A percentile compares a stretch with the other conserved stretches of the same genome.
phyloP scores from a whole-genome alignment of 2,329 filamentous ascomycete genomes.

The Rhexocercosporidium sp. region DNA sequence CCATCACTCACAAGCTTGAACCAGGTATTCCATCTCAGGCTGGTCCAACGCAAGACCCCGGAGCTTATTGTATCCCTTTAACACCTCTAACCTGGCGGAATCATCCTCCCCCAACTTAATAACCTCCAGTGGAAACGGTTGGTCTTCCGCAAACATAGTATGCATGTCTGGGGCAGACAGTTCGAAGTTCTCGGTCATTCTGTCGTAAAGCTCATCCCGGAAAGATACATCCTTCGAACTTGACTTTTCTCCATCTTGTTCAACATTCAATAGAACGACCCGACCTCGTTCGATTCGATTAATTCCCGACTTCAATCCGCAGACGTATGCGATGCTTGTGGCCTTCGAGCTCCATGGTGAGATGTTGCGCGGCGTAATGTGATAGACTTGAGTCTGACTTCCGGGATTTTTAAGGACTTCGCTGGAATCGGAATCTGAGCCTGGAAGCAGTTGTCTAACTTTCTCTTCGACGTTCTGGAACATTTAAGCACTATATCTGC shows the following conservation, averaged over 20 bases:
- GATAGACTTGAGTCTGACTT: conserved; percentile 45
- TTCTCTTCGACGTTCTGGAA: conserved; percentile 30
- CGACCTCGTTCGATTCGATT: conserved; percentile 88
- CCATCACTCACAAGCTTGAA: conserved; percentile 64
- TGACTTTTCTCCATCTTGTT: conserved; percentile 49
- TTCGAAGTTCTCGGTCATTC: conserved; percentile 90
- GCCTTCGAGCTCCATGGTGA: conserved; percentile 98
- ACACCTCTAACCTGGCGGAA: conserved; percentile 68
- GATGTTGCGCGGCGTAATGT: conserved; percentile 82
- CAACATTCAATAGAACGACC: conserved; percentile 71
- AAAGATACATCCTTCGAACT: conserved; percentile 53
- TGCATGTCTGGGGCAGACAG: conserved; percentile 70
- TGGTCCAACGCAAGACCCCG: conserved; percentile 86
- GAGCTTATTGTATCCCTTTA: conserved; percentile 83
- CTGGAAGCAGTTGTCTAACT: conserved; percentile 37
- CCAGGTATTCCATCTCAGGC: conserved; percentile 90
- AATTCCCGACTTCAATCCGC: conserved; percentile 73
- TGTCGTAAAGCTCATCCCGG: conserved; percentile 81
- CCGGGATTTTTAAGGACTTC: conserved; percentile 23
- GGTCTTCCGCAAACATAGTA: conserved; percentile 77
- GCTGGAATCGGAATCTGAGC: conserved; percentile 18
- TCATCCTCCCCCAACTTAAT: conserved; percentile 74
- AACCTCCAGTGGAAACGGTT: conserved; percentile 68
- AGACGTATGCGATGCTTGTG: conserved; percentile 91
- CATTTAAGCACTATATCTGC: conserved; percentile 17